Evolutionary conservation across 768 basidiomycete species (phyloP).

Genomic region (Leccinum sublutescens): DNA sequence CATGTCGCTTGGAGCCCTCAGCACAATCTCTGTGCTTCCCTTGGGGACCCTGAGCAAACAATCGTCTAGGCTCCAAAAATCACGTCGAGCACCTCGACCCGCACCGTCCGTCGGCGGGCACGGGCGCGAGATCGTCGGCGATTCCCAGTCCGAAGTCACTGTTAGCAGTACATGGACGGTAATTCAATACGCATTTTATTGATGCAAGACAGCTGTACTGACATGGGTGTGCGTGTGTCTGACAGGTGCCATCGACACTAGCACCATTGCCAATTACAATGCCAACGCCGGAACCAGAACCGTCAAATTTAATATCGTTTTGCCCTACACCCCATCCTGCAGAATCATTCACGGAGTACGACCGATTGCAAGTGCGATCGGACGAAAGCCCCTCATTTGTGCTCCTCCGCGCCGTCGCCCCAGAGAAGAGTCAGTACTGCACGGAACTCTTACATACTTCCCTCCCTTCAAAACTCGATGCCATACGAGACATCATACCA

Average conservation of each 20-base stretch:
- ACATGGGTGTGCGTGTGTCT: neutral
- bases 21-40: neutral
- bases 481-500: slow-evolving; percentile 30
- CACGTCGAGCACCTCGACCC: slow-evolving; percentile 8
- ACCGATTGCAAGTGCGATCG: slow-evolving; percentile 25
- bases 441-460: slow-evolving; percentile 30
- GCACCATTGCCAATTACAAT: neutral
- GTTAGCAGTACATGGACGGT: slow-evolving; percentile 17
- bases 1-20: slow-evolving; percentile 4
- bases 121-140: neutral
- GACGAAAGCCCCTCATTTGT: slow-evolving; percentile 20
- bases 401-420: slow-evolving; percentile 22
- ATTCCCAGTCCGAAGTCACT: slow-evolving; percentile 8
- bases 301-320: slow-evolving; percentile 21
- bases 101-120: neutral
- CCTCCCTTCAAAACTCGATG: slow-evolving; percentile 17
- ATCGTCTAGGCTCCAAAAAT: slow-evolving; percentile 20
- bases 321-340: slow-evolving; percentile 20
- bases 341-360: slow-evolving; percentile 32
- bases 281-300: neutral
- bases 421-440: slow-evolving; percentile 23
- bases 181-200: neutral
- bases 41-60: slow-evolving; percentile 8
- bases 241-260: slow-evolving; percentile 9
- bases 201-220: neutral